Base-by-base conservation (phyloP, 1,284 basidiomycete genomes). In the Leccinum pachyderme region DNA sequence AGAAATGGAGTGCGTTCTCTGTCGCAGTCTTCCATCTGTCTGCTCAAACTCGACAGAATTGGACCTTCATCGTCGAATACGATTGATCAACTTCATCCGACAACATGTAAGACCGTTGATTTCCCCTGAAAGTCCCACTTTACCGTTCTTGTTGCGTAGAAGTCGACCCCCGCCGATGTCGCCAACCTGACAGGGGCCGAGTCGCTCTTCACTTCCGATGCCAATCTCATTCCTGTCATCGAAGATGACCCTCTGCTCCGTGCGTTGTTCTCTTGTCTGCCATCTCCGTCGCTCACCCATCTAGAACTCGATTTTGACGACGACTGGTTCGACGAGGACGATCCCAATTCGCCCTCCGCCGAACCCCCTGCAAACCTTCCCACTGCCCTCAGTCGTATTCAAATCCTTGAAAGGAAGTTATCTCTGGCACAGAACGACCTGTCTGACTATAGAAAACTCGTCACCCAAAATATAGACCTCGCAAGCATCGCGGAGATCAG, bases 231-330 rank as follows among this genome's bases (percentile, higher is more conserved):
- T 39, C 95, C 94, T 2, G 82, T 82, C 27, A 62, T 95, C 45
- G 84, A 89, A 61, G 87, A 94, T 62, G 95, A 97, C 67, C 89
- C 92, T 4, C 72, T 95, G 3, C 83, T 97, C n/a, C 89, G 94
- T 95, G 61, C 63, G 89, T 76, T 2, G 18, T 35, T 32, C 43
- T 41, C 44, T 51, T 15, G 1, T 32, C 2, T 9, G 4, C 8
- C 1, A 1, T n/a, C 6, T 2, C 28, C 24, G 43, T 43, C 6
- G 22, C 22, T 13, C 15, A 45, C n/a, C 15, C 48, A 15, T 49
- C 4, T 63, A 88, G 86, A 86, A 61, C 65, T 84, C 46, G 78
- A 81, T 52, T 75, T 80, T 24, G 82, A 84, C 55, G 84, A 85
- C 57, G 84, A 88, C 55, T 93, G 90, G 89, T 87, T 89, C 3